A percentile compares a stretch with the other conserved stretches of the same genome.
Evolutionary conservation across 257 asterid species (phyloP).

Genomic region (Hygrophila difformis): DNA sequence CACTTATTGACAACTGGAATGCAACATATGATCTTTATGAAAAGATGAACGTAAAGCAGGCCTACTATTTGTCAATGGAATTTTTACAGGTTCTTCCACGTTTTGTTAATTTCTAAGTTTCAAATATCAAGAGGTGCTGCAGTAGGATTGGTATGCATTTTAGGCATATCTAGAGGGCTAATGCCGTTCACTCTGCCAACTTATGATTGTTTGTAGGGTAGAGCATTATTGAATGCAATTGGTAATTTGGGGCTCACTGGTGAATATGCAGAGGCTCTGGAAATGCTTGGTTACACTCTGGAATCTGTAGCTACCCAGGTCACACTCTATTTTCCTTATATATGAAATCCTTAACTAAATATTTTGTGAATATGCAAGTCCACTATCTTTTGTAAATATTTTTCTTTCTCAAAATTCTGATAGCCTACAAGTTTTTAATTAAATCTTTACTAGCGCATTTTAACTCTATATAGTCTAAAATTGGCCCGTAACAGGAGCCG

Average conservation of each 20-base stretch:
- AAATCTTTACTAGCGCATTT: constrained; percentile 3
- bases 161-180: no score
- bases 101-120: no score
- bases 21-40: constrained; percentile 47
- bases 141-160: no score
- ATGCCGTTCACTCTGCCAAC: not conserved
- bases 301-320: constrained; percentile 56
- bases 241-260: constrained; percentile 61
- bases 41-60: constrained; percentile 42
- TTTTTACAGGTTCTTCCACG: constrained; percentile 40
- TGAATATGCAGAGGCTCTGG: constrained; percentile 53
- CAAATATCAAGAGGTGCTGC: not conserved
- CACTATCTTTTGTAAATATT: not conserved
- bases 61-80: constrained; percentile 61
- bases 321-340: no score
- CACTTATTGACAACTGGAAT: constrained; percentile 53
- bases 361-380: not conserved
- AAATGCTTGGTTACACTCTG: constrained; percentile 37
- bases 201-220: constrained; percentile 26
- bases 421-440: not conserved
- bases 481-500: constrained; percentile 32
- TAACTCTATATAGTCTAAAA: constrained; percentile 5
- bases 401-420: not conserved
- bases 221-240: constrained; percentile 54
- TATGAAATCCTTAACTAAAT: no score